Evolutionary conservation across 78 protist species (phyloP).

Genomic region (Dictyostelium discoideum): DNA sequence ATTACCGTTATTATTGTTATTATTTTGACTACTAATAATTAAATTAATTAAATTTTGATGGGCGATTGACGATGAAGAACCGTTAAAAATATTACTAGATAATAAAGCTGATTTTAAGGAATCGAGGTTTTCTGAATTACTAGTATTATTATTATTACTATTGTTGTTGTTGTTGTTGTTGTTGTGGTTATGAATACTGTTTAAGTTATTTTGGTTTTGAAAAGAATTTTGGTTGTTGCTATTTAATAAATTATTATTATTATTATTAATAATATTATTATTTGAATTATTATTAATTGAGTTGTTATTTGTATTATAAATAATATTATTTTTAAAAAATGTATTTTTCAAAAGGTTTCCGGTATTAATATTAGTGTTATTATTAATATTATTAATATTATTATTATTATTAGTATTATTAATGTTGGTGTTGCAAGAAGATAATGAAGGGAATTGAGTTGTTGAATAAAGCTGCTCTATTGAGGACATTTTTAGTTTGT

Average conservation of each 20-base stretch:
- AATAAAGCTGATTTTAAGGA: background rate
- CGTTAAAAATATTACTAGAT: background rate
- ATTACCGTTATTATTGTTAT: background rate
- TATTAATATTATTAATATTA: background rate
- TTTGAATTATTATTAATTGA: background rate
- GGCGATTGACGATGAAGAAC: background rate
- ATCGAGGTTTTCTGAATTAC: background rate
- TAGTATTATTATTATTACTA: background rate
- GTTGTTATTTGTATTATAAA: background rate
- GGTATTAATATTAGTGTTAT: background rate
- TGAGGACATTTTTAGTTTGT: constrained; percentile 1
- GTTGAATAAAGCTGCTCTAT: background rate
- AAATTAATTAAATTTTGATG: background rate
- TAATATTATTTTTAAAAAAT: constrained; percentile 6
- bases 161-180: background rate
- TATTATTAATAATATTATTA: constrained; percentile 18
- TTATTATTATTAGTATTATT: background rate
- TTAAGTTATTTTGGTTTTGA: constrained; percentile 7
- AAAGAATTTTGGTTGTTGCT: constrained; percentile 18
- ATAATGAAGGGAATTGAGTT: background rate
- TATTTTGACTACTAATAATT: background rate
- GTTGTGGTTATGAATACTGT: constrained; percentile 1
- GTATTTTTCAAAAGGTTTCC: constrained; percentile 1
- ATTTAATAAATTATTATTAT: background rate
- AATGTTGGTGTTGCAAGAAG: background rate